phyloP scores from a whole-genome alignment of 2,329 filamentous ascomycete species.

The Sporothrix pseudoabietina region DNA sequence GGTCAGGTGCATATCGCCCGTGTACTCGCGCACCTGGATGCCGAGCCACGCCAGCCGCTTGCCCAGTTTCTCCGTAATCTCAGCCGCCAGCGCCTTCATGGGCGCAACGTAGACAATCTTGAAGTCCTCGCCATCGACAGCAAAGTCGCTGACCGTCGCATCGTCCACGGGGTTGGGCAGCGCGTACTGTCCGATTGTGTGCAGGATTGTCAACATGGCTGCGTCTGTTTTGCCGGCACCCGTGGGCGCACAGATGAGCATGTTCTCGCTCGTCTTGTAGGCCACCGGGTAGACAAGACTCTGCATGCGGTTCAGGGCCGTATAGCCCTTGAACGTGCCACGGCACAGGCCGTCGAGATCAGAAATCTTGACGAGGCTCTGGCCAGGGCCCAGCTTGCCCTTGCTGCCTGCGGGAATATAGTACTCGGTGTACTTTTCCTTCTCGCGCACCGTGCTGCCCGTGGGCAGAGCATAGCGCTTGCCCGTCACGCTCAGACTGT shows the following conservation, averaged over 20 bases:
- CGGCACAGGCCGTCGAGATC: constrained; percentile 87
- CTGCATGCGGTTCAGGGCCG: constrained; percentile 94
- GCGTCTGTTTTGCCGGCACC: constrained; percentile 99
- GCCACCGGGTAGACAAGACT: constrained; percentile 93
- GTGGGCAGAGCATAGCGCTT: constrained; percentile 79
- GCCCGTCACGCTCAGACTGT: constrained; percentile 77
- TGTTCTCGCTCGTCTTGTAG: constrained; percentile 95
- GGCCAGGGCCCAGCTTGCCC: constrained; percentile 70
- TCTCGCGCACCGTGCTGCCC: constrained; percentile 71
- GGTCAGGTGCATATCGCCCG: constrained; percentile 97
- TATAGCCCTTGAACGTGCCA: constrained; percentile 93
- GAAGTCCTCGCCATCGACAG: constrained; percentile 83
- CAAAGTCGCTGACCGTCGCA: constrained; percentile 73
- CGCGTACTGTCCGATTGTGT: constrained; percentile 84
- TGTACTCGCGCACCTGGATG: constrained; percentile 88
- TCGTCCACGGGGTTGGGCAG: constrained; percentile 77
- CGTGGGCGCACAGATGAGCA: constrained; percentile 97
- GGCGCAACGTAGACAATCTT: constrained; percentile 98
- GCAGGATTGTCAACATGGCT: constrained; percentile 93
- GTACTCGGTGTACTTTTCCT: constrained; percentile 85
- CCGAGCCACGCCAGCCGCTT: constrained; percentile 93
- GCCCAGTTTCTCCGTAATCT: constrained; percentile 91
- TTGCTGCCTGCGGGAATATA: constrained; percentile 80
- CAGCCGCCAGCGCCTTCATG: constrained; percentile 97
- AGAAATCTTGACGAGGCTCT: constrained; percentile 74